Base-by-base conservation (phyloP, 2,329 filamentous ascomycete species). In the Cephalotrichum gorgonifer region DNA sequence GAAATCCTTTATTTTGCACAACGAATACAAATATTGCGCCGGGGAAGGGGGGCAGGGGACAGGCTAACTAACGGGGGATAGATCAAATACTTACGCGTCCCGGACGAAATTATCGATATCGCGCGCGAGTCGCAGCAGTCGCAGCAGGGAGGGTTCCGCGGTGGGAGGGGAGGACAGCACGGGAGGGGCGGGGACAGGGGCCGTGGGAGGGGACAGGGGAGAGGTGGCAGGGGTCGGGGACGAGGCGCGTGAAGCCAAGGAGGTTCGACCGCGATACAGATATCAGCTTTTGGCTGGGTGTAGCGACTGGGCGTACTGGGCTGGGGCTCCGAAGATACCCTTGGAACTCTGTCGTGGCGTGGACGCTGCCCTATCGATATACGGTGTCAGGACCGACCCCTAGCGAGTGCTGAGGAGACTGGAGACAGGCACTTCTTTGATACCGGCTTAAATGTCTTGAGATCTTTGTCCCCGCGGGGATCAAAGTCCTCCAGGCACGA, bases 21-120 rank as follows among this genome's bases (percentile, higher is more conserved):
- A n/a, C 35, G 15, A 20, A 9, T 6, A 8, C 17, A 20, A 20
- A 7, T 8, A 3, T 39, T 7, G n/a, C 17, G n/a, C n/a, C 5
- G 17, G 3, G 33, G 33, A n/a, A 12, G n/a, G 35, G n/a, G 35
- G 12, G n/a, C 9, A 20, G 17, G 35, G 15, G 17, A 5, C 7
- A 9, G 35, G 17, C 35, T 39, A 39, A 39, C 17, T 15, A 11
- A 20, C n/a, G 15, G 6, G 35, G 20, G n/a, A 47, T 27, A 96
- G 93, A 98, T 98, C 72, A 98, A 98, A 75, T 98, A 95, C 70
- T 79, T 98, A 28, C 83, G 91, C 59, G 88, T 98, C 3, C 89
- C 91, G 47, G 91, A 98, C 69, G 91, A 97, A 67, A 94, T 98
- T 54, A 87, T 98, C 68, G 91, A 97, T 55, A 69, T 88, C 35